Evolutionary conservation across 2,329 filamentous ascomycete species (phyloP), one percentile per base, ranked within the genome.

Genomic region (Gremmenia infestans): DNA sequence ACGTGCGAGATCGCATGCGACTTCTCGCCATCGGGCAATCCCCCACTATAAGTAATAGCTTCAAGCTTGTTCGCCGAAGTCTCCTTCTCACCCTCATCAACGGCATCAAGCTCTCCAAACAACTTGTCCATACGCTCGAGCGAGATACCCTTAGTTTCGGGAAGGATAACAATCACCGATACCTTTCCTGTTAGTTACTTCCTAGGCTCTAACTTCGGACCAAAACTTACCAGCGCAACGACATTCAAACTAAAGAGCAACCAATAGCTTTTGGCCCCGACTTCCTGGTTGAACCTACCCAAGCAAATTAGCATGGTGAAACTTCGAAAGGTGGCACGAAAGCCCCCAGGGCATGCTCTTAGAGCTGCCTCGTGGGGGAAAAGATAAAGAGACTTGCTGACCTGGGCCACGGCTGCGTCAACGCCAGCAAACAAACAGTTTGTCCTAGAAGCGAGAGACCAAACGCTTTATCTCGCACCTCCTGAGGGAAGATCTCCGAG

Each of bases 51-150:
- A 9, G 58, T 58, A 25, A 62, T 49, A 11, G 61, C 62, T 50
- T 70, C 68, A 32, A 61, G 52, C 48, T 68, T 69, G 17, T 67
- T 65, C 0, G 60, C 62, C 5, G 56, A 60, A 3, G 60, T 60
- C n/a, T 72, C 66, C 19, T 64, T 58, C 54, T 73, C 65, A 14
- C 65, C 64, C 23, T 63, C 65, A 7, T 55, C 57, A 7, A 64
- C 63, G 25, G 65, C 64, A 43, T 65, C 61, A 2, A 59, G 52
- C 47, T 61, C 65, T 28, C 64, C 77, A 77, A 82, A 82, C 3
- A 82, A 71, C 2, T 71, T 70, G 58, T 82, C 80, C 72, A 82
- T 80, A 36, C 77, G 76, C 63, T 83, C 80, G 3, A 82, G 72
- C 2, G 76, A 77, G 15, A 78, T 72, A 43, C 76, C 77, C 65